Conservation (phyloP, 345 rosid genomes). For the Gynandropsis gynandra region DNA sequence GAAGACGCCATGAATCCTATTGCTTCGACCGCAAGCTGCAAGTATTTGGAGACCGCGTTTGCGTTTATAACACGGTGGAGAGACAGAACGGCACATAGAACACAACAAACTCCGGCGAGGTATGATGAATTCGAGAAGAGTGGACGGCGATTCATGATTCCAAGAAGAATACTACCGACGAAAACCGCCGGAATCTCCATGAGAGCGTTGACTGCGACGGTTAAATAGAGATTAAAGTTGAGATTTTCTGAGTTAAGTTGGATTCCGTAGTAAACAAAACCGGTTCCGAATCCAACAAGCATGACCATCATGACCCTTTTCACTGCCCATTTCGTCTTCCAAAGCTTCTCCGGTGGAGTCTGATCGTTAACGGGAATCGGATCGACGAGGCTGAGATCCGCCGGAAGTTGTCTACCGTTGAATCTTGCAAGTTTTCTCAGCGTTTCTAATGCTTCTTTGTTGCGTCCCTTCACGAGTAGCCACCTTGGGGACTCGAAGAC, state of each 20-base stretch:
- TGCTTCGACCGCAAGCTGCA: constrained; percentile 43
- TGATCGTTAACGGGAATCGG: constrained; percentile 20
- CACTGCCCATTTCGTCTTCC: constrained; percentile 62
- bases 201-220: constrained; percentile 51
- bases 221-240: constrained; percentile 47
- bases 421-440: constrained; percentile 36
- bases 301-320: constrained; percentile 42
- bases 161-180: constrained; percentile 38
- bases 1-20: constrained; percentile 70
- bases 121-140: constrained; percentile 42
- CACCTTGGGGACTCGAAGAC: constrained; percentile 76
- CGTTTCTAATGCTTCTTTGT: constrained; percentile 46
- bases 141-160: constrained; percentile 46
- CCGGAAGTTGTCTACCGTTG: constrained; percentile 46
- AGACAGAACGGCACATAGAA: constrained; percentile 51
- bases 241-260: constrained; percentile 70
- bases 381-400: constrained; percentile 31
- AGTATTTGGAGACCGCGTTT: constrained; percentile 35
- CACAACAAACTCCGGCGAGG: constrained; percentile 41
- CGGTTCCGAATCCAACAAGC: constrained; percentile 56
- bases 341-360: constrained; percentile 33
- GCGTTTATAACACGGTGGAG: constrained; percentile 5
- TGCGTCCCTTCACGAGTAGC: constrained; percentile 48
- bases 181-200: constrained; percentile 77
- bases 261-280: constrained; percentile 67